phyloP scores from a whole-genome alignment of 148 eudicot genomes.

The Camellia lanceoleosa region DNA sequence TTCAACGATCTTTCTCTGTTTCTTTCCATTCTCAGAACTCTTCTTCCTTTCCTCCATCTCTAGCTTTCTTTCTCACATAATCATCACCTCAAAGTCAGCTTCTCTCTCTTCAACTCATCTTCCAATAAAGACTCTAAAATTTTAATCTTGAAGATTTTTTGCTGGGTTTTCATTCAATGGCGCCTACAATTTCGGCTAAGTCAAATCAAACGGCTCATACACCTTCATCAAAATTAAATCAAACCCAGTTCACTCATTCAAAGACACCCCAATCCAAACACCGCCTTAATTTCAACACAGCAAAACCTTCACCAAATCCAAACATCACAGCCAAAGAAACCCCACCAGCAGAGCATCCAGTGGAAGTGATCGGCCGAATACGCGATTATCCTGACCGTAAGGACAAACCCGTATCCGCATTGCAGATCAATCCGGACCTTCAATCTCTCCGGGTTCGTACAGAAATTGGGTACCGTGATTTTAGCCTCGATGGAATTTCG shows the following conservation, averaged over 20 bases:
- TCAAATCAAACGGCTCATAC: conserved; percentile 43
- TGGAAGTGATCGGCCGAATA: conserved; percentile 83
- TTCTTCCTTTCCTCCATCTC: neutral
- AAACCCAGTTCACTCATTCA: conserved; percentile 32
- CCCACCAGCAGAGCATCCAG: conserved; percentile 69
- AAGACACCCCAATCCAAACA: conserved; percentile 73
- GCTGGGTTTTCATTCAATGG: conserved; percentile 17
- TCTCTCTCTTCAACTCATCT: conserved; percentile 8
- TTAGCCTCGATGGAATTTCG: conserved; percentile 81
- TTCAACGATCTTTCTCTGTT: neutral
- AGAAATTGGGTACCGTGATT: conserved; percentile 82
- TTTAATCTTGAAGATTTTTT: neutral
- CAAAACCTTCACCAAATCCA: conserved; percentile 56
- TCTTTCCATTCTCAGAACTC: conserved; percentile 1
- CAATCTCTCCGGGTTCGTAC: conserved; percentile 60
- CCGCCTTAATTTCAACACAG: conserved; percentile 41
- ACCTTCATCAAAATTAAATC: conserved; percentile 53
- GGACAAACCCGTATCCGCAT: conserved; percentile 34
- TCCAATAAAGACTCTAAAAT: neutral
- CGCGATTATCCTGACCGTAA: conserved; percentile 58
- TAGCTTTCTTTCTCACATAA: neutral
- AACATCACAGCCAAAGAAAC: conserved; percentile 31
- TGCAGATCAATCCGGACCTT: conserved; percentile 43
- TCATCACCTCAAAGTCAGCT: neutral
- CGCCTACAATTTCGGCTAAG: conserved; percentile 16